A percentile compares a stretch with the other conserved stretches of the same genome.
Evolutionary conservation across 1,284 basidiomycete genomes (phyloP).

Genomic region (Boletellus deceptivus): DNA sequence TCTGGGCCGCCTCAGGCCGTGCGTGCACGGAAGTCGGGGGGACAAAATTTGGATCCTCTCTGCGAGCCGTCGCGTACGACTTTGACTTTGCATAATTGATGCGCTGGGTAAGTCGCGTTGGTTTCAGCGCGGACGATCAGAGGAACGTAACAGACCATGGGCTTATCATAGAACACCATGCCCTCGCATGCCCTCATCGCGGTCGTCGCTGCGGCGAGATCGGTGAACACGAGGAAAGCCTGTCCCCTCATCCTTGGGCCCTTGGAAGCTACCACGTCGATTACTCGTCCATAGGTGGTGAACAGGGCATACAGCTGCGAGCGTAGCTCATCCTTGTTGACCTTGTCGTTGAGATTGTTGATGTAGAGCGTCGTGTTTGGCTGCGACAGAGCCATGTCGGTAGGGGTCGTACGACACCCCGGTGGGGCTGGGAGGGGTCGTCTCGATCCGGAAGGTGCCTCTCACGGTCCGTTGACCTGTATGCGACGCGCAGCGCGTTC

Average conservation of each 20-base stretch:
- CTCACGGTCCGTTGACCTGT: constrained; percentile 34
- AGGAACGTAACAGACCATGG: constrained; percentile 60
- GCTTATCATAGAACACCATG: constrained; percentile 91
- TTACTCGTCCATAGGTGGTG: constrained; percentile 87
- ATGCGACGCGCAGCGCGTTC: background rate
- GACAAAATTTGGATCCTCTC: constrained; percentile 74
- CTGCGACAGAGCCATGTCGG: constrained; percentile 50
- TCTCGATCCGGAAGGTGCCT: constrained; percentile 27
- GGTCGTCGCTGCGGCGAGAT: constrained; percentile 84
- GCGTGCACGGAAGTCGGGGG: constrained; percentile 64
- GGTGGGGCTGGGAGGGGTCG: background rate
- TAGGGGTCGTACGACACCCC: background rate
- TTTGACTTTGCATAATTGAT: constrained; percentile 86
- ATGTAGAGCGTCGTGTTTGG: constrained; percentile 92
- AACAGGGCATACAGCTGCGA: constrained; percentile 88
- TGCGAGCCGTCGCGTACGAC: constrained; percentile 75
- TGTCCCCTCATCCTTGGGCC: constrained; percentile 87
- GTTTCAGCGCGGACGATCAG: constrained; percentile 8
- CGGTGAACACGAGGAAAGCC: constrained; percentile 94
- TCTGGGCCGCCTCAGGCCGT: constrained; percentile 41
- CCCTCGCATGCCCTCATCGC: constrained; percentile 90
- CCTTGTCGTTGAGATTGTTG: constrained; percentile 91
- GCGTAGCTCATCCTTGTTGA: constrained; percentile 91
- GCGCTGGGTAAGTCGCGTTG: constrained; percentile 46
- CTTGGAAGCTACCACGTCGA: constrained; percentile 95